A percentile compares a stretch with the other conserved stretches of the same genome.
phyloP scores from a whole-genome alignment of 495 filamentous ascomycete genomes.

The Mytilinidion resinicola region DNA sequence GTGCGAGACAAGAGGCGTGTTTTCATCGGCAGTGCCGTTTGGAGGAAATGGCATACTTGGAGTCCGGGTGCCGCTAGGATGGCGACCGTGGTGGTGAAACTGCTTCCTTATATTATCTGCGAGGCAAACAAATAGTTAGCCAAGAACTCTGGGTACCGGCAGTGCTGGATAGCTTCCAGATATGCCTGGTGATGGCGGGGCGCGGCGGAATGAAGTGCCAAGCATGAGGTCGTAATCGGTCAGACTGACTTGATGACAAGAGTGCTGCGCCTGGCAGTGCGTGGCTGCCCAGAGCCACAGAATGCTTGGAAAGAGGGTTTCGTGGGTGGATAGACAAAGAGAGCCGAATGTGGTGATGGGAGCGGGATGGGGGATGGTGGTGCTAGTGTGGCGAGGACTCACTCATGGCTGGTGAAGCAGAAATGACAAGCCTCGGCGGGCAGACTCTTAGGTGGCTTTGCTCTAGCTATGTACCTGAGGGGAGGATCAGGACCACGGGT shows the following conservation, averaged over 20 bases:
- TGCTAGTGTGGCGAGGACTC: not conserved
- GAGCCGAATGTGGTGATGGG: not conserved
- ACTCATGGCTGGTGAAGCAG: not conserved
- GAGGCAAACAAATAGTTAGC: not conserved
- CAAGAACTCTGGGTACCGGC: not conserved
- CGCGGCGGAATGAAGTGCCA: no score
- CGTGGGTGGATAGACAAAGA: no score
- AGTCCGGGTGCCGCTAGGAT: not conserved
- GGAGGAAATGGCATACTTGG: not conserved
- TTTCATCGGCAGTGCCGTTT: slow-evolving; percentile 9
- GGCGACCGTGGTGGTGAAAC: not conserved
- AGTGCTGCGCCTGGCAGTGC: slow-evolving; percentile 1
- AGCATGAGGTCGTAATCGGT: no score
- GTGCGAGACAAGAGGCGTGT: slow-evolving; percentile 6
- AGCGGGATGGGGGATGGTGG: not conserved
- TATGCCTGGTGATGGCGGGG: no score
- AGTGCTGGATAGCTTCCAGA: not conserved
- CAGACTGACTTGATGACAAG: no score
- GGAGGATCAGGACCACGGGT: no score
- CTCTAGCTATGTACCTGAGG: no score
- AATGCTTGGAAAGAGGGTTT: not conserved
- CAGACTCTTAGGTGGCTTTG: no score
- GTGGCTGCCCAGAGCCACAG: not conserved
- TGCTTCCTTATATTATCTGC: not conserved
- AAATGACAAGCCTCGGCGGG: no score